These are phyloP conservation scores for Usnea hakonensis DNA, from an alignment of 495 filamentous ascomycete genomes.

Conservation along the genomic window DNA sequence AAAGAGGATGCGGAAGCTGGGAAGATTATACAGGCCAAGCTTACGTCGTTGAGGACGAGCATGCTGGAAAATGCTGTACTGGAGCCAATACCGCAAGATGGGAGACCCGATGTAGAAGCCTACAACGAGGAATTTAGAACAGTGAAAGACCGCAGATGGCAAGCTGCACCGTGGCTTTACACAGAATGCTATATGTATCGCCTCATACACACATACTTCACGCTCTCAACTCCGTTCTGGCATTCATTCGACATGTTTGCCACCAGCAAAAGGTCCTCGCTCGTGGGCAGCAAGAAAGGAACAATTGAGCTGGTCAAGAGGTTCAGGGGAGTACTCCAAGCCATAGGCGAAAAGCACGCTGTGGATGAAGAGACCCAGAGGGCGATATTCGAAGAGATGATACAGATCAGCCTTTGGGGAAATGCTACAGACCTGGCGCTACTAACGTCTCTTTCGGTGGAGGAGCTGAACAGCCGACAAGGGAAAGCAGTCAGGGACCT, in stretches of 20 bases:
- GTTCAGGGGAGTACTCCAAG: conserved; percentile 57
- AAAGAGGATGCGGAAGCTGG: conserved; percentile 9
- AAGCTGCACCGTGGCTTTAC: conserved; percentile 77
- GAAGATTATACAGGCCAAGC: conserved; percentile 4
- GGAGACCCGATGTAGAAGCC: conserved; percentile 59
- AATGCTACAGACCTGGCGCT: conserved; percentile 94
- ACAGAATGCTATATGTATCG: conserved; percentile 90
- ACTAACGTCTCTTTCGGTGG: conserved; percentile 79
- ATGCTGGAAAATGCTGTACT: conserved; percentile 4
- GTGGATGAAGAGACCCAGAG: conserved; percentile 61
- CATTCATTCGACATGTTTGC: conserved; percentile 85
- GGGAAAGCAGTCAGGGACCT: conserved; percentile 75
- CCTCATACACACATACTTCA: conserved; percentile 67
- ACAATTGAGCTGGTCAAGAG: conserved; percentile 75
- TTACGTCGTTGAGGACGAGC: not conserved
- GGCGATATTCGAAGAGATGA: conserved; percentile 84
- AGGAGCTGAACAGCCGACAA: conserved; percentile 91
- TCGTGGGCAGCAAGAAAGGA: conserved; percentile 81
- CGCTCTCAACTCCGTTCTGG: conserved; percentile 66
- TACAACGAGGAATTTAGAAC: conserved; percentile 78
- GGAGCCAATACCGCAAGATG: conserved; percentile 76
- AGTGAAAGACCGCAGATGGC: conserved; percentile 69
- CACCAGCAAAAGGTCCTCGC: conserved; percentile 81
- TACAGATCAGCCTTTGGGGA: conserved; percentile 93
- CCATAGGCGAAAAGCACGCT: conserved; percentile 37